Evolutionary conservation across 2,329 filamentous ascomycete genomes (phyloP).

Genomic region (Ampelomyces quisqualis): DNA sequence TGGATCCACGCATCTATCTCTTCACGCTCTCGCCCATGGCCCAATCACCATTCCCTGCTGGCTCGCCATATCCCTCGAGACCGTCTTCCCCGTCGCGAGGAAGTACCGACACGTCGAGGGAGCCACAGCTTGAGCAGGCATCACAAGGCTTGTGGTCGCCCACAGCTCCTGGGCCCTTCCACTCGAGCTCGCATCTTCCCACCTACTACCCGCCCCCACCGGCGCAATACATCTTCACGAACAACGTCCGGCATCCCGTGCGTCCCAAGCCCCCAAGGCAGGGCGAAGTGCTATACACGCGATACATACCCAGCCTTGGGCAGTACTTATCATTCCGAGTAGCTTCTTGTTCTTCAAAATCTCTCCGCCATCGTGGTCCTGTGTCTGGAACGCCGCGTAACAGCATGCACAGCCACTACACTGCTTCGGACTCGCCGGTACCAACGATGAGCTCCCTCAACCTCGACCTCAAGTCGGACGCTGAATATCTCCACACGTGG

Average conservation of each 20-base stretch:
- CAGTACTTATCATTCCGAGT: conserved; percentile 90
- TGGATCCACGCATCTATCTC: conserved; percentile 81
- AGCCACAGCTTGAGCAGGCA: conserved; percentile 32
- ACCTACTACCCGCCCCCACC: conserved; percentile 88
- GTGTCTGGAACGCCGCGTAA: conserved; percentile 25
- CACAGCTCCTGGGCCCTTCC: conserved; percentile 65
- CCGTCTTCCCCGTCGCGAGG: conserved; percentile 51
- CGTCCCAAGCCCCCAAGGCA: conserved; percentile 86
- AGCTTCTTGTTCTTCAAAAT: conserved; percentile 66
- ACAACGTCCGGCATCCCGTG: conserved; percentile 78
- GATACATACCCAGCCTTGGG: conserved; percentile 76
- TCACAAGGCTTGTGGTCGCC: conserved; percentile 45
- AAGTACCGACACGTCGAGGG: conserved; percentile 28
- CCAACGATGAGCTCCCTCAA: conserved; percentile 35
- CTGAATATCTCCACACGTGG: conserved; percentile 78
- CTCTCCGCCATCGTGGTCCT: conserved; percentile 66
- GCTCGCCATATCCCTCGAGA: conserved; percentile 54
- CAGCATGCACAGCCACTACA: conserved; percentile 42
- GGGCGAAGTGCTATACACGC: conserved; percentile 87
- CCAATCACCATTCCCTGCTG: conserved; percentile 51
- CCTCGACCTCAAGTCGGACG: conserved; percentile 52
- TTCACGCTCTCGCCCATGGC: conserved; percentile 72
- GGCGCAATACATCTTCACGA: conserved; percentile 75
- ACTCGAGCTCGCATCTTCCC: conserved; percentile 79
- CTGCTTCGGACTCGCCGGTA: conserved; percentile 52